phyloP scores from a whole-genome alignment of 768 basidiomycete genomes.

The Leccinum longicurvipes region DNA sequence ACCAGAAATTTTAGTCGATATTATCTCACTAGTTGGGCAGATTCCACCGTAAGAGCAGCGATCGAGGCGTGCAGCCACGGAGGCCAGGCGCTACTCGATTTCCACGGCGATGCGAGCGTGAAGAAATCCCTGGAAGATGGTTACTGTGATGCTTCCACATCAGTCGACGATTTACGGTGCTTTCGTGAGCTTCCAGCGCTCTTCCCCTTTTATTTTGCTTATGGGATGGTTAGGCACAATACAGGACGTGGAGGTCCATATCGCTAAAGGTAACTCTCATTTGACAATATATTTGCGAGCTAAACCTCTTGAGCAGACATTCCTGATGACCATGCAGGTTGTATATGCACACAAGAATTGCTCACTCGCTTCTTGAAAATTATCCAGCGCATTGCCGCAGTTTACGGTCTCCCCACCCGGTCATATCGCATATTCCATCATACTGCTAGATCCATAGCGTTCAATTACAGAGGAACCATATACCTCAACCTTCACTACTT shows the following conservation, averaged over 20 bases:
- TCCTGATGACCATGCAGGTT: constrained; percentile 42
- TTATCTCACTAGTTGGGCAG: not conserved
- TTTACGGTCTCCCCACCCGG: constrained; percentile 67
- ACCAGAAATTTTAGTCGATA: no score
- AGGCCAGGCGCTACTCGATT: constrained; percentile 22
- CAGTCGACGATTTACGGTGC: constrained; percentile 49
- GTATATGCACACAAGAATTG: constrained; percentile 45
- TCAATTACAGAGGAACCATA: constrained; percentile 81
- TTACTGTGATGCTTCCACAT: no score
- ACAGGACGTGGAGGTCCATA: constrained; percentile 54
- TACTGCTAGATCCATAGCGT: constrained; percentile 70
- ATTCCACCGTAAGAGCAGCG: not conserved
- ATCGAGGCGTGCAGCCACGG: not conserved
- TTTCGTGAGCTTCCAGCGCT: constrained; percentile 42
- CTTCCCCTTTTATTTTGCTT: not conserved
- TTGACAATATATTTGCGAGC: not conserved
- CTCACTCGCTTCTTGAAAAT: constrained; percentile 52
- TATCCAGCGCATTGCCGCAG: constrained; percentile 45
- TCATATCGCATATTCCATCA: constrained; percentile 87
- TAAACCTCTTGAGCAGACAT: constrained; percentile 42
- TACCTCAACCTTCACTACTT: constrained; percentile 85
- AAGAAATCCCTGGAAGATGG: constrained; percentile 65
- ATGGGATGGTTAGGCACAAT: constrained; percentile 43
- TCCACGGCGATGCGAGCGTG: constrained; percentile 57
- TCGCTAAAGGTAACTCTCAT: constrained; percentile 46